Evolutionary conservation across 768 basidiomycete genomes (phyloP), one percentile per base, ranked within the genome.

Genomic region (Tricholoma terreum): DNA sequence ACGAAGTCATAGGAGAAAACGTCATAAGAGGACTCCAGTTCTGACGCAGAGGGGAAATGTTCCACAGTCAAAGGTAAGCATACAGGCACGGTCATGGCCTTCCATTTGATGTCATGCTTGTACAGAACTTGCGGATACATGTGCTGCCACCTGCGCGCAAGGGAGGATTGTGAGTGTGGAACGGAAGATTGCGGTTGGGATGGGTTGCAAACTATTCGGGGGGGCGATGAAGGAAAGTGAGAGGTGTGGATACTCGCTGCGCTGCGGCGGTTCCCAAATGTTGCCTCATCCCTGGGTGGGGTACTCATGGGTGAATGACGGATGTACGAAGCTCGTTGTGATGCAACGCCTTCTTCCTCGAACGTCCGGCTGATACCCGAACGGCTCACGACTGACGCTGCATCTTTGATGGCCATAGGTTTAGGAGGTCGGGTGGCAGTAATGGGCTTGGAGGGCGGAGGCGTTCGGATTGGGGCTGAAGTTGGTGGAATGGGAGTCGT

Each of bases 91-190:
- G 87, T 80, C 67, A 94, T 85, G 9, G 87, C 87, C 61, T 83
- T 85, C 96, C 96, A 98, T 69, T 98, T 97, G 70, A 94, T 81
- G 45, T 95, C 87, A 58, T 94, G 86, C 69, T 92, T 89, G 67
- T 84, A 87, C 22, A 82, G 69, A 6, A 86, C 83, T 15, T 80
- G 79, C 0, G 93, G 86, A 65, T 90, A 87, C 58, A 89, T 82
- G 67, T 96, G 92, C 61, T 95, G 86, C 94, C 95, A 98, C 17
- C 94, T 77, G 42, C 90, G 78, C 2, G 93, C 92, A n/a, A 94
- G 83, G 10, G 85, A 85, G 1, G 84, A 79, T 59, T 89, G 86
- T 0, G 81, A 74, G 56, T 86, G 82, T 0, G 87, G 80, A 10
- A 88, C 77, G 0, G 78, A 70, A 4, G 79, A 71, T 42, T 79